These are phyloP conservation scores for Globisporangium uncinulatum DNA, from an alignment of 352 stramenopile species.

Conservation along the genomic window DNA sequence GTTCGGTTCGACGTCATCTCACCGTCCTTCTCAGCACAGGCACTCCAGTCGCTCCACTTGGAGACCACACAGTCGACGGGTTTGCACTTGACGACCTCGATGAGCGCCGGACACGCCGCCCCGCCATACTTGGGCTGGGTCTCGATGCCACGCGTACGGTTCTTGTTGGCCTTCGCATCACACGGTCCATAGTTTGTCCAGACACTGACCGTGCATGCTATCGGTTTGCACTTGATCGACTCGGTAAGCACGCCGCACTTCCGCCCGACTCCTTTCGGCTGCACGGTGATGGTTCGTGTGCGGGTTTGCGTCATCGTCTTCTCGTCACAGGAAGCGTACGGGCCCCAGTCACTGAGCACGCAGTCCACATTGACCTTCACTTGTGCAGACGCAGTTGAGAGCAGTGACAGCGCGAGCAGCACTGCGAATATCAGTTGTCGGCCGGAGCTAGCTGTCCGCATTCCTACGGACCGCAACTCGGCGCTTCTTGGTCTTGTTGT, in stretches of 20 bases:
- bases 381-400: not conserved
- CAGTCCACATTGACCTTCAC: constrained; percentile 40
- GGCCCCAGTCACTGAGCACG: constrained; percentile 36
- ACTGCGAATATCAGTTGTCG: not conserved
- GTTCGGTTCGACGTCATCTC: constrained; percentile 33
- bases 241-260: constrained; percentile 23
- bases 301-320: constrained; percentile 39
- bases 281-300: constrained; percentile 13
- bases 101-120: constrained; percentile 29
- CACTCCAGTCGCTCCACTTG: constrained; percentile 33
- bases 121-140: constrained; percentile 24
- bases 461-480: too few relatives aligned
- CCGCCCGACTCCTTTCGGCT: constrained; percentile 23
- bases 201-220: constrained; percentile 40
- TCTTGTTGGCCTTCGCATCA: constrained; percentile 31
- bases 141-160: constrained; percentile 28
- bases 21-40: constrained; percentile 24
- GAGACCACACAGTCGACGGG: constrained; percentile 53
- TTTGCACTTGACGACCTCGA: constrained; percentile 42
- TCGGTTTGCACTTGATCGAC: constrained; percentile 31
- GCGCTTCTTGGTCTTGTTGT: not conserved
- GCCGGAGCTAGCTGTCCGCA: too few relatives aligned
- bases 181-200: constrained; percentile 42
- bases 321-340: constrained; percentile 30
- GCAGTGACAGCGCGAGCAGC: not conserved